Evolutionary conservation across 768 basidiomycete genomes (phyloP).

Genomic region (Pilatotrama ljubarskyi): DNA sequence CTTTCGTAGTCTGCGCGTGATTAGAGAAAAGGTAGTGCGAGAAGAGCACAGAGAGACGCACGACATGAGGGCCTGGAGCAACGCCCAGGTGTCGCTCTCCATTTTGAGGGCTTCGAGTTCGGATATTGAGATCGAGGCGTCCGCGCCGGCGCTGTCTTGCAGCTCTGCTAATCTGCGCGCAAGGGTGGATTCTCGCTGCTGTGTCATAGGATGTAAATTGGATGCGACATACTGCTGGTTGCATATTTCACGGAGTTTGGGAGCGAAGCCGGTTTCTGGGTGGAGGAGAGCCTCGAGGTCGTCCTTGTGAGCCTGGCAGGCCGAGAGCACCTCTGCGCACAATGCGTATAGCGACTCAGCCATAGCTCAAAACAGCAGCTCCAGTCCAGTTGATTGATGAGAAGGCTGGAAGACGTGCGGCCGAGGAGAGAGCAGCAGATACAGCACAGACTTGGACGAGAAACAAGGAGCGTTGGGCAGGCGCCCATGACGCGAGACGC

Average conservation of each 20-base stretch:
- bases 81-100: conserved; percentile 81
- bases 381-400: too few species aligned
- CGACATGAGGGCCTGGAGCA: conserved; percentile 78
- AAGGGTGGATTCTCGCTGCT: neutral
- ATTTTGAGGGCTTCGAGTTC: conserved; percentile 66
- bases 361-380: conserved; percentile 28
- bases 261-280: conserved; percentile 70
- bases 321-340: conserved; percentile 65
- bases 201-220: neutral
- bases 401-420: too few species aligned
- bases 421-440: too few species aligned
- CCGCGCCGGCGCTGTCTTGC: conserved; percentile 38
- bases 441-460: too few species aligned
- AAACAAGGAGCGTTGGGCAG: too few species aligned
- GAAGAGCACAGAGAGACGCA: conserved; percentile 38
- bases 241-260: conserved; percentile 53
- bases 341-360: conserved; percentile 57
- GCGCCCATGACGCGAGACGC: too few species aligned
- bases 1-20: conserved; percentile 59
- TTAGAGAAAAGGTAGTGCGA: neutral
- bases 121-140: conserved; percentile 41
- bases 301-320: conserved; percentile 52
- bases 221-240: conserved; percentile 54
- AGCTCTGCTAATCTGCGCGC: conserved; percentile 50
- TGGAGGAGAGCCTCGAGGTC: conserved; percentile 65